Evolutionary conservation across 345 rosid genomes (phyloP).

Genomic region (Ailanthus altissimus): DNA sequence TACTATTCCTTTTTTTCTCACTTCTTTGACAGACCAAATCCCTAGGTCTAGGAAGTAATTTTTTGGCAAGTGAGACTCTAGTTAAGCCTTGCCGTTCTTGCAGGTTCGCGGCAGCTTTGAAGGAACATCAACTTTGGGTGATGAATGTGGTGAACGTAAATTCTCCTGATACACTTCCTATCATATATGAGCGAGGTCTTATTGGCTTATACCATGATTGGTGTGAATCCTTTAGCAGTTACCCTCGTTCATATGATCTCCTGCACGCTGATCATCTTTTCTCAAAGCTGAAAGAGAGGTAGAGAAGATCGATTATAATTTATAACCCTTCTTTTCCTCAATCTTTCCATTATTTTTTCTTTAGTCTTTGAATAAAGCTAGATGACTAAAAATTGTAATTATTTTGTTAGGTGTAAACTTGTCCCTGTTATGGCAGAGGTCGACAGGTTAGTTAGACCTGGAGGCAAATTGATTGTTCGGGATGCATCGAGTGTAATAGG

Average conservation of each 20-base stretch:
- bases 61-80: not conserved
- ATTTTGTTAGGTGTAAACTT: conserved; percentile 69
- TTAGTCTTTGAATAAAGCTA: not conserved
- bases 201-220: conserved; percentile 92
- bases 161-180: conserved; percentile 87
- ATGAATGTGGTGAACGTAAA: conserved; percentile 77
- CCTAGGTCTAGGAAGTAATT: not conserved
- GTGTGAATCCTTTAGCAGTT: conserved; percentile 94
- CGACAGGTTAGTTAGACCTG: conserved; percentile 89
- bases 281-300: conserved; percentile 76
- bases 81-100: not conserved
- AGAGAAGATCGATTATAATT: not conserved
- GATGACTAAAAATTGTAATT: not conserved
- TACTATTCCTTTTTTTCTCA: conserved; percentile 22
- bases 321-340: not conserved
- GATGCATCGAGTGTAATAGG: conserved; percentile 60
- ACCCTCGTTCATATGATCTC: conserved; percentile 82
- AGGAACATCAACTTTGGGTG: conserved; percentile 77
- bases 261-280: conserved; percentile 92
- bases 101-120: conserved; percentile 88
- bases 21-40: not conserved
- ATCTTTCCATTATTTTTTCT: not conserved
- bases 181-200: conserved; percentile 85
- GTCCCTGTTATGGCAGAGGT: conserved; percentile 83
- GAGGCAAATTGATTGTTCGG: conserved; percentile 80